Conservation (phyloP, 257 asterid species). For the Solanum piurae region DNA sequence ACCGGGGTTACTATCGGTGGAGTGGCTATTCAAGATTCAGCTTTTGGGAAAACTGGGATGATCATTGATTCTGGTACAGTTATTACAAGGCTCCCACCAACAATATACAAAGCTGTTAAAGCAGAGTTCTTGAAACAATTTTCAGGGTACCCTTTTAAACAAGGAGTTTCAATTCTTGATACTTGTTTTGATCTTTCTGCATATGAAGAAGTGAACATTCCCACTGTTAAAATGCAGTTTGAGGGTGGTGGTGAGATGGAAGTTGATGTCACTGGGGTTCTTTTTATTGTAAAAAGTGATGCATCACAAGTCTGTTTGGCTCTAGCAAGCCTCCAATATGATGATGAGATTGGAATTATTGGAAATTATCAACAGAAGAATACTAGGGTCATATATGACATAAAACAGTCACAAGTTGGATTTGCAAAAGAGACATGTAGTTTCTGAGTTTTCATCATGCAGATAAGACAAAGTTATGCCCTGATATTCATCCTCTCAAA, state of each 20-base stretch:
- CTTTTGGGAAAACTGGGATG: conserved; percentile 27
- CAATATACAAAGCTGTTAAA: conserved; percentile 42
- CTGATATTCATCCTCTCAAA: not conserved
- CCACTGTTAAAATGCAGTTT: conserved; percentile 47
- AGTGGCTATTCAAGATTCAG: conserved; percentile 26
- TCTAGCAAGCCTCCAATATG: conserved; percentile 64
- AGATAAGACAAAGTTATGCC: not conserved
- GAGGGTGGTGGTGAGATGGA: conserved; percentile 53
- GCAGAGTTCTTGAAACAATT: conserved; percentile 73
- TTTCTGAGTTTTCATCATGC: conserved; percentile 28
- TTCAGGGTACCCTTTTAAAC: conserved; percentile 50
- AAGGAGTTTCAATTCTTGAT: conserved; percentile 61
- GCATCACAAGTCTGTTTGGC: conserved; percentile 93
- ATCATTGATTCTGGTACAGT: conserved; percentile 85
- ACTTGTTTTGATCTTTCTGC: conserved; percentile 68
- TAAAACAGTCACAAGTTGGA: conserved; percentile 48
- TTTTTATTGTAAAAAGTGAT: conserved; percentile 52
- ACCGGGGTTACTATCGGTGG: conserved; percentile 61
- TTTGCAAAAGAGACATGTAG: conserved; percentile 76
- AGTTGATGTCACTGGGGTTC: conserved; percentile 62
- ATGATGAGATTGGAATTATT: conserved; percentile 63
- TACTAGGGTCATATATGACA: conserved; percentile 63
- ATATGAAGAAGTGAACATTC: conserved; percentile 57
- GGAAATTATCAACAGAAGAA: conserved; percentile 93
- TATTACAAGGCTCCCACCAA: conserved; percentile 66